These are phyloP conservation scores for Termitomyces sp. DNA, from an alignment of 768 basidiomycete species.

Conservation along the genomic window DNA sequence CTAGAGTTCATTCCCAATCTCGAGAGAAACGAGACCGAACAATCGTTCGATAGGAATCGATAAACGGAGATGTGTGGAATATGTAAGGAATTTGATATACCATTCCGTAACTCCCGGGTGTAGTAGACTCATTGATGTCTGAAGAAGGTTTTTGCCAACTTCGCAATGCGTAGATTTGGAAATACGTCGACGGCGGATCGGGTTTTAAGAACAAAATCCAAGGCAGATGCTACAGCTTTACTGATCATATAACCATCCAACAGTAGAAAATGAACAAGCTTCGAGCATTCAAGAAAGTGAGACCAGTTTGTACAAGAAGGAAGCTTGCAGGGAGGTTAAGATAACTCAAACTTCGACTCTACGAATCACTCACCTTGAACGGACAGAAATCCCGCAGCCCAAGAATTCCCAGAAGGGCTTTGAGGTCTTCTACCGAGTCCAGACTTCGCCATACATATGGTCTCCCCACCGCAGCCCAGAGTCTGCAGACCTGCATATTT, in stretches of 20 bases:
- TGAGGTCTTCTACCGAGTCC: background rate
- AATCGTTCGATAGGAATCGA: background rate
- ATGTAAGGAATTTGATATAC: background rate
- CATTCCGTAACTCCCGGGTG: background rate
- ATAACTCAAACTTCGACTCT: background rate
- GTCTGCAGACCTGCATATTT: too few relatives aligned
- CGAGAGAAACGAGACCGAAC: background rate
- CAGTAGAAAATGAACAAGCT: background rate
- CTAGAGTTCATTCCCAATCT: background rate
- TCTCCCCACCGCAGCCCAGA: too few relatives aligned
- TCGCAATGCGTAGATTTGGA: background rate
- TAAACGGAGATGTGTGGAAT: background rate
- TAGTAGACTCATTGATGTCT: background rate
- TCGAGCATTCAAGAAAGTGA: background rate
- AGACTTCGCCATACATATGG: background rate
- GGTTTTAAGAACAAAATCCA: background rate
- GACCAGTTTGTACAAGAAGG: background rate
- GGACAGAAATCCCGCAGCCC: background rate
- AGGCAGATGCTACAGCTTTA: background rate
- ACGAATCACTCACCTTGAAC: background rate
- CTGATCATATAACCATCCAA: background rate
- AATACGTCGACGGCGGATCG: background rate
- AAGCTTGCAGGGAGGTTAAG: background rate
- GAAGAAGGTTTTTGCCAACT: background rate
- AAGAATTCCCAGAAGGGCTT: background rate